Base-by-base conservation (phyloP, 768 basidiomycete species). In the Pulveroboletus sp. region DNA sequence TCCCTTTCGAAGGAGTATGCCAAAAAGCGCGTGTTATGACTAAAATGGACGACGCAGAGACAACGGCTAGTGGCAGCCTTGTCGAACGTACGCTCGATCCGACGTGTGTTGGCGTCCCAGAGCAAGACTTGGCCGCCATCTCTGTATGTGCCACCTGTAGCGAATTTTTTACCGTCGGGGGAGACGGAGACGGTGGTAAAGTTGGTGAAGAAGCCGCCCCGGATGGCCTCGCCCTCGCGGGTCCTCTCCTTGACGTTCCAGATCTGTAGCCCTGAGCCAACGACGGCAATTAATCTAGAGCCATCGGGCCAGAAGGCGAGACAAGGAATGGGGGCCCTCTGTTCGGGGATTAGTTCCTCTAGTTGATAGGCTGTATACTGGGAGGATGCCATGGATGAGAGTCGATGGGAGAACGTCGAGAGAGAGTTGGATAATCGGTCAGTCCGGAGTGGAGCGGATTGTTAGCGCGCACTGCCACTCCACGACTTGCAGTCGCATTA, bases 281-380 rank as follows among this genome's bases (percentile, higher is more conserved):
- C 57, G 57, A 61, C 51, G 4, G 61, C 60, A 17, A 61, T 61
- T 24, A 61, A 56, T 51, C 57, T 52, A 38, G 60, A 46, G 30
- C 60, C 60, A 57, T 61, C 61, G 15, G 60, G 57, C 60, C 57
- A 61, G 57, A 61, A 61, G 28, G 61, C 53, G 6, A 61, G 39
- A 39, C 59, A 61, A 8, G 59, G 42, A 15, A 61, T 42, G 37
- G 57, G 10, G 1, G 51, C 39, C 30, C 40, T 59, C 9, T 56
- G 60, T 27, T 62, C 60, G 2, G 56, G 57, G 11, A 61, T 56
- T 2, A 62, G 43, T 21, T 53, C 60, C 24, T 37, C 31, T 5
- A 42, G 57, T n/a, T 59, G 52, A 9, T 18, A n/a, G n/a, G 50
- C 40, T 17, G 31, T 39, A 8, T 42, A 24, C 33, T 41, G 41